Evolutionary conservation across 176 grass and related monocot species (phyloP), one percentile per base, ranked within the genome.

Genomic region (Lolium rigidum): DNA sequence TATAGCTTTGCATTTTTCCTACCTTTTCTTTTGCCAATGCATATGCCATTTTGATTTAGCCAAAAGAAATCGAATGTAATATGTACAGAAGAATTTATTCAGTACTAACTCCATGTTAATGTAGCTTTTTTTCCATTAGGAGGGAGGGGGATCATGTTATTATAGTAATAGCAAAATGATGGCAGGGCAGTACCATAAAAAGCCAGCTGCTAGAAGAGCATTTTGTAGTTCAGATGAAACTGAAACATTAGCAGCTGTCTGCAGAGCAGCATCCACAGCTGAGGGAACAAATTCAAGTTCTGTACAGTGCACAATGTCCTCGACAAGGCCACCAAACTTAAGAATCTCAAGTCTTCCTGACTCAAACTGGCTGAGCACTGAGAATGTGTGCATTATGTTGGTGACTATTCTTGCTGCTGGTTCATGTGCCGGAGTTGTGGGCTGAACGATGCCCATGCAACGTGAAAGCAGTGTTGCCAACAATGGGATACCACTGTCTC

Each of bases 401-500:
- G 92, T 91, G 47, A 99, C 97, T 88, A 99, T 96, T 77, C 90
- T 95, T 22, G 97, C 90, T 62, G 90, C 88, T 77, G 97, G 97
- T 84, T 99, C 97, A 82, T 95, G 94, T 77, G 97, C 92, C 11
- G 85, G 88, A 75, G 97, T 99, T 80, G 94, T 99, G 37, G 97
- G 94, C 78, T 99, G 97, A 89, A 99, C 86, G 13, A 99, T 91
- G 84, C 94, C 89, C 92, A 99, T 96, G 85, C 94, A 99, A 50
- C 97, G 97, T 56, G 97, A 99, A 84, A 99, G 90, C 89, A 99
- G 97, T 54, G 94, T 94, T 84, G 94, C 91, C 85, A 99, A 86
- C 61, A 99, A 93, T 6, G 94, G 94, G 80, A 99, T 96, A 74
- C 97, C 97, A 80, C 94, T 90, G 41, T 99, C 97, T 86, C 97